Base-by-base conservation (phyloP, 2,329 filamentous ascomycete genomes). In the Xylariaceae sp. region DNA sequence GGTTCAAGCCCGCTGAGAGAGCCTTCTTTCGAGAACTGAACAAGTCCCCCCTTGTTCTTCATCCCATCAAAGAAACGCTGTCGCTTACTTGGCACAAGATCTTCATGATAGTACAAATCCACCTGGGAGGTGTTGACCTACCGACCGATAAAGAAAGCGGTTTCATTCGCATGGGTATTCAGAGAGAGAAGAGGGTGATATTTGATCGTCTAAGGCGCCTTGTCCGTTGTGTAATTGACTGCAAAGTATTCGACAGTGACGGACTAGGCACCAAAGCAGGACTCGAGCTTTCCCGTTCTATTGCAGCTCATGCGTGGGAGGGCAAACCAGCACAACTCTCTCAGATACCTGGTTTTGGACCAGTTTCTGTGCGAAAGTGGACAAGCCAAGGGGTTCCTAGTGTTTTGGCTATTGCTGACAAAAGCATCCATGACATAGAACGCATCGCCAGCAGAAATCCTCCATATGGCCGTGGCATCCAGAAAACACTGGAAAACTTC, bases 291-390 rank as follows among this genome's bases (percentile, higher is more conserved):
- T 80, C 87, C 47, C 80, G 92, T 54, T 90, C 89, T 60, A 73
- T 97, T 50, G 80, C 83, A 27, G 88, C 91, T 1, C 81, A 80
- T 1, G 76, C 78, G 1, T 96, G 91, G 94, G 94, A 99, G 65
- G 84, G 87, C 35, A 88, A 85, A 2, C 82, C 88, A 0, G 76
- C 87, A 27, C 88, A 96, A 62, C 80, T 99, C 65, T 87, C 87
- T 57, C 92, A 97, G 68, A 79, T 99, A 1, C 83, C 88, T 0
- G 81, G 84, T 2, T 81, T 97, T 57, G 94, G 94, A 0, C 75
- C 83, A 3, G 88, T 85, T 1, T 80, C 82, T n/a, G 84, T 89
- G 60, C 80, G 86, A 39, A 94, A 88, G 67, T 78, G 97, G 43
- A 80, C 83, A 2, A 78, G 80, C 40, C 84, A 83, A n/a, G 84